phyloP scores from a whole-genome alignment of 495 filamentous ascomycete genomes.

The Wilcoxina mikolae region DNA sequence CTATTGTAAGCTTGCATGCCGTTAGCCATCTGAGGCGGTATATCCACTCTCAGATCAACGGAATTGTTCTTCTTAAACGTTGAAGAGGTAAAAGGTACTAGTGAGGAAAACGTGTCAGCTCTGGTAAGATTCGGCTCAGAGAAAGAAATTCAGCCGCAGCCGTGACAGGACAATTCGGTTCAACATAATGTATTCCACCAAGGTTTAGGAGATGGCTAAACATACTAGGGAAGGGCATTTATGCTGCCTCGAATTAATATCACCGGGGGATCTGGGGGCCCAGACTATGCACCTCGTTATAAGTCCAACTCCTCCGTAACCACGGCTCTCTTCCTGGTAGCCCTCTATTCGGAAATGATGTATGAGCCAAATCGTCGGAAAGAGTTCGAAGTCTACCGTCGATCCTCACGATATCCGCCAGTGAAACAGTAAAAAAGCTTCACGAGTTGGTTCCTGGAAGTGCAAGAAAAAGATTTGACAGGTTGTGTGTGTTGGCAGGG shows the following conservation, averaged over 20 bases:
- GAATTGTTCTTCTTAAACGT: conserved; percentile 25
- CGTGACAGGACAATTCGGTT: background rate
- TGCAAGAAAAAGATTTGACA: too few species aligned
- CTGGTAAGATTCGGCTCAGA: background rate
- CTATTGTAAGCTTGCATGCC: conserved; percentile 26
- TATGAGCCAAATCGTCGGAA: background rate
- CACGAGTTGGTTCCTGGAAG: too few species aligned
- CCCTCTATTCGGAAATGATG: background rate
- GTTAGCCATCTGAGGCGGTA: conserved; percentile 19
- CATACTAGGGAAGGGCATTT: conserved; percentile 19
- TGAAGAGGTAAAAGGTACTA: conserved; percentile 11
- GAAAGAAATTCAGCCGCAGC: background rate
- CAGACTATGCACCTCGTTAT: background rate
- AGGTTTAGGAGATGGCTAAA: background rate
- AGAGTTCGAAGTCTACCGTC: background rate
- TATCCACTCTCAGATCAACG: conserved; percentile 27
- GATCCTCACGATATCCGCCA: too few species aligned
- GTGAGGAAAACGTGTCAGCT: background rate
- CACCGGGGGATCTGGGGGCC: background rate
- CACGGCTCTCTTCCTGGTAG: background rate
- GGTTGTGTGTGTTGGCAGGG: conserved; percentile 25
- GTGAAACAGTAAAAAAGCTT: too few species aligned
- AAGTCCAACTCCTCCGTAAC: background rate
- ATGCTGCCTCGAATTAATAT: background rate
- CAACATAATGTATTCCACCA: background rate